Evolutionary conservation across 1,139 yeast species (phyloP), one percentile per base, ranked within the genome.

Genomic region (Pichia sp.): DNA sequence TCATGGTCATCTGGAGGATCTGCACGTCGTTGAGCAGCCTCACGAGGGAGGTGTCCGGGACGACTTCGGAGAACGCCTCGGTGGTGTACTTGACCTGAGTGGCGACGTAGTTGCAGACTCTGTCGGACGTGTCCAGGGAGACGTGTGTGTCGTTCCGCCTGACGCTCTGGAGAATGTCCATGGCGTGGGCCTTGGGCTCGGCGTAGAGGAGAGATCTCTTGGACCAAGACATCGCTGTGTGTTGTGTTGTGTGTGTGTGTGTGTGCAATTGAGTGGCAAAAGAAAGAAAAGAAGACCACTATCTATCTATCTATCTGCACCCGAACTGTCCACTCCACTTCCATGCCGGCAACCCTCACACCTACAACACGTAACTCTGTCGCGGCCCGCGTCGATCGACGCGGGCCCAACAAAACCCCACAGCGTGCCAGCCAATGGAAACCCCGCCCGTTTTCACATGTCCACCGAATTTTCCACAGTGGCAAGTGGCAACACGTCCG

Each of bases 151-250:
- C 34, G 8, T 18, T 7, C 8, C 10, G n/a, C 6, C 17, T 14
- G 17, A 31, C 17, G 7, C 7, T 4, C 17, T 6, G 10, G 17
- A 31, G 19, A 7, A 38, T 9, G 17, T 31, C 42, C n/a, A 18
- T 24, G n/a, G 42, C 20, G 9, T 38, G 24, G 4, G 8, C 30
- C 18, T 10, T 19, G 10, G 42, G 42, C n/a, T 30, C 35, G 12
- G 18, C 28, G 21, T 38, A 38, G 15, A 30, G 35, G 30, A 38
- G 20, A 4, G 34, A n/a, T 34, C 42, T 31, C 35, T 38, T 38
- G 27, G 17, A 31, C 42, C 42, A 38, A 8, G 27, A 24, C 27
- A 24, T 24, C n/a, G n/a, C n/a, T n/a, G n/a, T n/a, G n/a, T n/a
- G n/a, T n/a, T n/a, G n/a, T n/a, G n/a, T n/a, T n/a, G n/a, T n/a